phyloP scores from a whole-genome alignment of 805 yeast genomes.

The Spathaspora sp. region DNA sequence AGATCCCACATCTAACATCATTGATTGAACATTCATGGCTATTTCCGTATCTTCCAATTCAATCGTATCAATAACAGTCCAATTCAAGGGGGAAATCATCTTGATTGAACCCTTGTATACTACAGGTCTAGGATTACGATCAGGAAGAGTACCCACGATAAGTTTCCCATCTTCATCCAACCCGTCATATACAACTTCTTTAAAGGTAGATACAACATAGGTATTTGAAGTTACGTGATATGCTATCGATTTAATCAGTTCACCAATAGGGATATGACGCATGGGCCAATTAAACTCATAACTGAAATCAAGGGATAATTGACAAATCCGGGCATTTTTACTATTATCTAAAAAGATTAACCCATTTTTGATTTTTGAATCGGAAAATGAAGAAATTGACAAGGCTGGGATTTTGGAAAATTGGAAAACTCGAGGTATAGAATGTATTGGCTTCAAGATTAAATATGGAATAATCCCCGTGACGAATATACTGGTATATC shows the following conservation, averaged over 20 bases:
- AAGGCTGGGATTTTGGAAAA: constrained; percentile 63
- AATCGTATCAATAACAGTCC: constrained; percentile 72
- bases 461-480: constrained; percentile 74
- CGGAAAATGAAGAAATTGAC: constrained; percentile 59
- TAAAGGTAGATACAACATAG: constrained; percentile 58
- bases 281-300: constrained; percentile 64
- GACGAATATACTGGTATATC: constrained; percentile 58
- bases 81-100: constrained; percentile 67
- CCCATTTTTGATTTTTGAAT: constrained; percentile 39
- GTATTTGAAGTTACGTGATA: constrained; percentile 67
- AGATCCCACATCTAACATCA: constrained; percentile 46
- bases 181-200: constrained; percentile 57
- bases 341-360: constrained; percentile 69
- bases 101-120: constrained; percentile 59
- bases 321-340: constrained; percentile 63
- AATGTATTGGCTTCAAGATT: constrained; percentile 59
- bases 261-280: constrained; percentile 46
- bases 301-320: constrained; percentile 43
- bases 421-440: constrained; percentile 62
- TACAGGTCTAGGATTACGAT: constrained; percentile 48
- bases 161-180: constrained; percentile 71
- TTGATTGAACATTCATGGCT: constrained; percentile 52
- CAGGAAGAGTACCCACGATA: constrained; percentile 52
- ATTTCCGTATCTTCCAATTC: constrained; percentile 68
- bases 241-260: constrained; percentile 60